phyloP scores from a whole-genome alignment of 805 yeast species.

The Millerozyma acaciae region DNA sequence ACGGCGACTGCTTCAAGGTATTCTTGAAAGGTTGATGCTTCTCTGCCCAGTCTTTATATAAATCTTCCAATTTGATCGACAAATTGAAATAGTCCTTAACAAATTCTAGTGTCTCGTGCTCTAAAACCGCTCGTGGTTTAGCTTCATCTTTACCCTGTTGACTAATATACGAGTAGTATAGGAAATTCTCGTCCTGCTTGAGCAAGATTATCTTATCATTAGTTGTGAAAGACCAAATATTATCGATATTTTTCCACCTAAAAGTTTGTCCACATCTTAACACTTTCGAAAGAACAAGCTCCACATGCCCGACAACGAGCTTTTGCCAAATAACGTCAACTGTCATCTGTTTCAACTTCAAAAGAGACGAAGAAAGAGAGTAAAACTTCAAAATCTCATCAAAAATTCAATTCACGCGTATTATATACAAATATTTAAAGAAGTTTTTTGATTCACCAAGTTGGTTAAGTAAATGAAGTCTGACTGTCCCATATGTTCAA shows the following conservation, averaged over 20 bases:
- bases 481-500: conserved; percentile 36
- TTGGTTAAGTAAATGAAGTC: conserved; percentile 10
- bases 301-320: conserved; percentile 26
- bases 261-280: conserved; percentile 85
- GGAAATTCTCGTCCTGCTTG: conserved; percentile 48
- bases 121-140: conserved; percentile 3
- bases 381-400: not conserved
- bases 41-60: conserved; percentile 60
- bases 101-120: conserved; percentile 34
- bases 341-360: conserved; percentile 14
- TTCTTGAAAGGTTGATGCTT: conserved; percentile 48
- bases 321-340: conserved; percentile 21
- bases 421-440: not conserved
- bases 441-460: not conserved
- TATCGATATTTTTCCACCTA: conserved; percentile 64
- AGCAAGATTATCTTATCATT: conserved; percentile 60
- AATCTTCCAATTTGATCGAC: conserved; percentile 45
- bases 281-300: conserved; percentile 59
- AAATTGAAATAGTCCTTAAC: conserved; percentile 70
- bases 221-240: conserved; percentile 63
- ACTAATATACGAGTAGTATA: conserved; percentile 48
- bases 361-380: conserved; percentile 1
- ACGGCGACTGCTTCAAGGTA: conserved; percentile 27
- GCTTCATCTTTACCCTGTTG: conserved; percentile 4
- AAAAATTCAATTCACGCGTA: conserved; percentile 1